A percentile compares a stretch with the other conserved stretches of the same genome.
Evolutionary conservation across 192 early-diverging fungal genomes (phyloP).

Genomic region (Coemansia sp.): DNA sequence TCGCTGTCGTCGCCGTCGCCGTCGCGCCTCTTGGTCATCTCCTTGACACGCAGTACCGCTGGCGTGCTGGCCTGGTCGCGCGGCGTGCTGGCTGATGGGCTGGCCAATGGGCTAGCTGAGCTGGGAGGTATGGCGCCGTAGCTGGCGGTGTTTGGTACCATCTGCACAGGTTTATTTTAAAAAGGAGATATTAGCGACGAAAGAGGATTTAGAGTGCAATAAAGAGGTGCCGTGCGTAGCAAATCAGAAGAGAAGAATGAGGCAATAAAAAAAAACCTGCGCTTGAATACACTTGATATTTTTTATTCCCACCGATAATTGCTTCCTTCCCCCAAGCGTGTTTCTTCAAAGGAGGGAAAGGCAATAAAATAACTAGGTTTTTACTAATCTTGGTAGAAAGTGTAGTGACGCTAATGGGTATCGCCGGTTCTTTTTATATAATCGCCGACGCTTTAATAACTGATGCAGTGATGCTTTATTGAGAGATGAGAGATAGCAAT

Average conservation of each 20-base stretch:
- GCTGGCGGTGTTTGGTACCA: neutral
- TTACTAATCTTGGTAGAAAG: no score
- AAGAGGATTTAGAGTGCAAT: no score
- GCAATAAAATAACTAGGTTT: no score
- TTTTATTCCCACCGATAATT: no score
- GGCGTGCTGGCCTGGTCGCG: neutral
- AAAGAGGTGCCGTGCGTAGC: neutral
- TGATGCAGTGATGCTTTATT: no score
- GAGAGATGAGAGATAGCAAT: no score
- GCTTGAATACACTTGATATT: no score
- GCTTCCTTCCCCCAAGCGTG: no score
- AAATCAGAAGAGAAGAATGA: neutral
- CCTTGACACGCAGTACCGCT: conserved; percentile 24
- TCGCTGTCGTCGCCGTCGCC: conserved; percentile 13
- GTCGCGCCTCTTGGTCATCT: conserved; percentile 42
- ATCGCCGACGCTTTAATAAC: no score
- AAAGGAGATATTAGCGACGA: neutral
- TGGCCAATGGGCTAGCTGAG: neutral
- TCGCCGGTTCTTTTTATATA: no score
- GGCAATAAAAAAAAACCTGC: neutral
- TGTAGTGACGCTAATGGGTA: no score
- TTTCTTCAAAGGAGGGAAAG: no score
- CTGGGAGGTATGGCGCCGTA: neutral
- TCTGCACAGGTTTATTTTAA: neutral
- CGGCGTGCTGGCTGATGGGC: conserved; percentile 3